A percentile compares a stretch with the other conserved stretches of the same genome.
Evolutionary conservation across 495 filamentous ascomycete genomes (phyloP).

Genomic region (Neurospora sp.): DNA sequence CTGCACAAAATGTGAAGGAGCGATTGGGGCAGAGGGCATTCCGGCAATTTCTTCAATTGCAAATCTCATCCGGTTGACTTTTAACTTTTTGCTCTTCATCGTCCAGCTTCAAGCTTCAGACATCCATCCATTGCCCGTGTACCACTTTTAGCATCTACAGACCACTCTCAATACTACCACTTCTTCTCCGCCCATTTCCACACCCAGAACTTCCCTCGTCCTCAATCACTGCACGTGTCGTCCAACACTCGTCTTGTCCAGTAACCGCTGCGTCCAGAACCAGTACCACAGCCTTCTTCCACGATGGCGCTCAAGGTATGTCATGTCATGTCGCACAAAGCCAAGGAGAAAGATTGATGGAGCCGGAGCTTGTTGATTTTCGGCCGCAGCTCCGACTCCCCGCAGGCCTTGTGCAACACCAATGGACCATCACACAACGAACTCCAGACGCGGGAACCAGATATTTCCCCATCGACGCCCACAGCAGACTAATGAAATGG

Average conservation of each 20-base stretch:
- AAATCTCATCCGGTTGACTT: background rate
- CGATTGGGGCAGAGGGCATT: background rate
- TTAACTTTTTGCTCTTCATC: background rate
- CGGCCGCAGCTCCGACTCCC: background rate
- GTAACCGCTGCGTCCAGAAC: background rate
- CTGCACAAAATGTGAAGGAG: background rate
- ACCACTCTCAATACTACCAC: background rate
- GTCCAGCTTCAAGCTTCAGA: background rate
- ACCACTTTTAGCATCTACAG: background rate
- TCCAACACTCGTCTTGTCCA: background rate
- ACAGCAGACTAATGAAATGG: conserved; percentile 10
- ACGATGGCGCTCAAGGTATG: conserved; percentile 41
- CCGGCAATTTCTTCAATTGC: background rate
- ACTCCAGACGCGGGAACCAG: background rate
- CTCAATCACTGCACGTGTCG: background rate
- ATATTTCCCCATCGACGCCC: background rate
- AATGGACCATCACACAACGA: background rate
- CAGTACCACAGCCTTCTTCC: background rate
- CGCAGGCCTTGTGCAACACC: background rate
- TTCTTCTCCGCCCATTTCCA: background rate
- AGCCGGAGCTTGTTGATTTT: background rate
- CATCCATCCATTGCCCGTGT: background rate
- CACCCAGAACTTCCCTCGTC: background rate
- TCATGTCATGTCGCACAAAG: background rate
- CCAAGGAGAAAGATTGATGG: background rate